phyloP scores from a whole-genome alignment of 345 rosid genomes.

The Garcia nutans region DNA sequence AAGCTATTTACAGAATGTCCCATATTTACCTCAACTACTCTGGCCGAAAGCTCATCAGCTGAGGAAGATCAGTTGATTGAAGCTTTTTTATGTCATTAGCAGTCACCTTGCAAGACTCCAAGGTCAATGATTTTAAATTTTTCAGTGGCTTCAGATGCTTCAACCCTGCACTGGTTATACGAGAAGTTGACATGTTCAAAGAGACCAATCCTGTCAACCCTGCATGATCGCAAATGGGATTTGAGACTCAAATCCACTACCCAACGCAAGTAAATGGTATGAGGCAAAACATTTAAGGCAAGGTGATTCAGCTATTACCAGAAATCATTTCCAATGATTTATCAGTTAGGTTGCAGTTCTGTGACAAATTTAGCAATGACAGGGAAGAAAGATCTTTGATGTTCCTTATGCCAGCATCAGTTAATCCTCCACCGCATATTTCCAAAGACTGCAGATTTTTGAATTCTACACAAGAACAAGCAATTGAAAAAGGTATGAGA shows the following conservation, averaged over 20 bases:
- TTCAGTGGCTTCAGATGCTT: constrained; percentile 67
- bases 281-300: neutral
- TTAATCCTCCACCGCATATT: constrained; percentile 93
- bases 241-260: neutral
- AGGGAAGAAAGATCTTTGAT: constrained; percentile 76
- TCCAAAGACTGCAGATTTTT: constrained; percentile 80
- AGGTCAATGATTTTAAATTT: constrained; percentile 61
- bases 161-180: constrained; percentile 67
- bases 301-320: constrained; percentile 39
- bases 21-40: constrained; percentile 34
- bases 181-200: constrained; percentile 76
- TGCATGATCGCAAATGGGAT: constrained; percentile 19
- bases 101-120: constrained; percentile 82
- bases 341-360: constrained; percentile 81
- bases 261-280: neutral
- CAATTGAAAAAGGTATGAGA: neutral
- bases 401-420: constrained; percentile 89
- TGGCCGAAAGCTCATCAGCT: constrained; percentile 74
- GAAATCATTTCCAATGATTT: constrained; percentile 75
- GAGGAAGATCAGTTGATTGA: constrained; percentile 64
- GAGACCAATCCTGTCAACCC: constrained; percentile 78
- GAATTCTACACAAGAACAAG: constrained; percentile 45
- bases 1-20: constrained; percentile 18
- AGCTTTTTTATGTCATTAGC: constrained; percentile 73
- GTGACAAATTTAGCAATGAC: constrained; percentile 66